Conservation (phyloP, 2,329 filamentous ascomycete species). For the Sporothrix inflata region DNA sequence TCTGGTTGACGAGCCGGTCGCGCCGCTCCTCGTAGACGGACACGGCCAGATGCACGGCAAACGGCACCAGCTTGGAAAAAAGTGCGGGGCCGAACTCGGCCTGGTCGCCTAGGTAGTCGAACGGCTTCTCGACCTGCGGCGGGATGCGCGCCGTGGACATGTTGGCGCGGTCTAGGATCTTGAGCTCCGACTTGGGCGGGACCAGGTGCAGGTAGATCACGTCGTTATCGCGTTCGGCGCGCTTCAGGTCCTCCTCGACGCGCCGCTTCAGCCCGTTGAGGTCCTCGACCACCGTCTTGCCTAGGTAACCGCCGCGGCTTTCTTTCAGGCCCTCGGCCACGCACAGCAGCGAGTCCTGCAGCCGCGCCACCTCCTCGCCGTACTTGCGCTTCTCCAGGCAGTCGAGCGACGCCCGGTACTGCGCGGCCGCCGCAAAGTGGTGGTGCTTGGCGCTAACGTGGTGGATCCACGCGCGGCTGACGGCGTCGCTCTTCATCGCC, state of each 20-base stretch:
- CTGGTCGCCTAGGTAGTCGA: slow-evolving; percentile 77
- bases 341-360: slow-evolving; percentile 80
- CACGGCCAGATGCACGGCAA: slow-evolving; percentile 91
- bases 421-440: slow-evolving; percentile 93
- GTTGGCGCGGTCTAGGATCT: slow-evolving; percentile 79
- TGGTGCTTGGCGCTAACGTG: slow-evolving; percentile 97
- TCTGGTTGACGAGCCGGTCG: slow-evolving; percentile 87
- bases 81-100: slow-evolving; percentile 81
- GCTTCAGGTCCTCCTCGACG: slow-evolving; percentile 83
- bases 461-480: slow-evolving; percentile 96
- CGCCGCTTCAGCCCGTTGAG: slow-evolving; percentile 80
- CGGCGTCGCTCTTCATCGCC: slow-evolving; percentile 83
- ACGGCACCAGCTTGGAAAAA: slow-evolving; percentile 90
- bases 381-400: slow-evolving; percentile 93
- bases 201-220: slow-evolving; percentile 83
- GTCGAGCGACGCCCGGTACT: slow-evolving; percentile 88
- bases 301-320: slow-evolving; percentile 71
- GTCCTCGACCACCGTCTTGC: slow-evolving; percentile 79
- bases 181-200: slow-evolving; percentile 85
- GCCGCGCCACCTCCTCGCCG: slow-evolving; percentile 87
- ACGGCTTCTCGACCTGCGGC: slow-evolving; percentile 78
- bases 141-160: slow-evolving; percentile 85
- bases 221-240: slow-evolving; percentile 95
- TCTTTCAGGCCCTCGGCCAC: slow-evolving; percentile 87
- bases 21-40: slow-evolving; percentile 93